Base-by-base conservation (phyloP, 495 filamentous ascomycete species). In the Penicillium salamii region DNA sequence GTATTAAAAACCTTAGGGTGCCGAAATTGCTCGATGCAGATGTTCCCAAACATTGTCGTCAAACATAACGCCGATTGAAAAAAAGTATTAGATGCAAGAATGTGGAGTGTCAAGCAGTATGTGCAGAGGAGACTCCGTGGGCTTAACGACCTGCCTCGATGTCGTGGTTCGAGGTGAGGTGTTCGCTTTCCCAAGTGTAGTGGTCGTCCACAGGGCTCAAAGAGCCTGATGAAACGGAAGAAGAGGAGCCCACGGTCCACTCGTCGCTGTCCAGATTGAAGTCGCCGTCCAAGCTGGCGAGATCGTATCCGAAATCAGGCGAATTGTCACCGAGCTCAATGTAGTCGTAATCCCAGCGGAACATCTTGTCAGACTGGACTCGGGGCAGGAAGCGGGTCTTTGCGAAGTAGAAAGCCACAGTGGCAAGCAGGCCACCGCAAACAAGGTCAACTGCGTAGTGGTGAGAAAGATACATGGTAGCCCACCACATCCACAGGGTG, bases 381-480 rank as follows among this genome's bases (percentile, higher is more conserved):
- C 89, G 80, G 1, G 92, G 90, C 12, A 97, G 75, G 73, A 90
- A 96, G 21, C 83, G 81, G 39, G 81, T 79, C 59, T 89, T 84
- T 32, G 87, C 81, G 38, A 92, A 78, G 69, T 88, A 92, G 75
- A 90, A 97, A 17, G 82, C 73, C 29, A 86, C 68, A n/a, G 80
- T 85, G 44, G 91, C 88, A 42, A 96, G 68, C 39, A 95, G 69
- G 67, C 85, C 88, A 53, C 91, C 91, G 46, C 84, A 89, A 40
- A 96, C 86, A 37, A 97, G 74, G 68, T 97, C 91, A 37, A 97
- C 87, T 38, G 91, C 91, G 61, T 97, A 97, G 68, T 97, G 91
- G 68, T 97, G 91, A 35, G 89, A 91, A 44, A 97, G 81, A 60
- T 97, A 96, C 87, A 97, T 93, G 41, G 91, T 97, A n/a, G 91